phyloP scores from a whole-genome alignment of 108 stramenopile species.

The Pseudonitzschia pungens region DNA sequence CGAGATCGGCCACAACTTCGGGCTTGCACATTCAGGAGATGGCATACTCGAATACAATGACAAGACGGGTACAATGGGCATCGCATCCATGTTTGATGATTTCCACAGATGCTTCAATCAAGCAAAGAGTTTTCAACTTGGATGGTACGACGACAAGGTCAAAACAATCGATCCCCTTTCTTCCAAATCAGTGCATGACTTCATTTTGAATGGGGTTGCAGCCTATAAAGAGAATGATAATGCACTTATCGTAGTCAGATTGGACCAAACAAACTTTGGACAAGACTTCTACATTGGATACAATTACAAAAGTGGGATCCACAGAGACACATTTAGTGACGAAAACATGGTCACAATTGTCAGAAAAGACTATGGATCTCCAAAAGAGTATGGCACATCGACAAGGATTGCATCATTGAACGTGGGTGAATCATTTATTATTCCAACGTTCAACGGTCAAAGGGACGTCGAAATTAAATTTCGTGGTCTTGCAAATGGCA shows the following conservation, averaged over 20 bases:
- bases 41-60: constrained; percentile 55
- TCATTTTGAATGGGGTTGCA: background rate
- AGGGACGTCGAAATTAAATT: background rate
- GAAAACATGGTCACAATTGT: background rate
- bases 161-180: background rate
- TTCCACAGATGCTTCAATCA: too few relatives aligned
- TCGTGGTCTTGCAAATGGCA: background rate
- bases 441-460: background rate
- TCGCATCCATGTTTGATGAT: background rate
- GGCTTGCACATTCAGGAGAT: constrained; percentile 50
- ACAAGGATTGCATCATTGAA: background rate
- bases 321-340: background rate
- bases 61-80: constrained; percentile 38
- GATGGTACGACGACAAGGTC: constrained; percentile 4
- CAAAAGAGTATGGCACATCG: background rate
- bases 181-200: background rate
- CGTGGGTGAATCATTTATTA: background rate
- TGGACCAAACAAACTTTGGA: background rate
- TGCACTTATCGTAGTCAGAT: background rate
- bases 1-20: constrained; percentile 68
- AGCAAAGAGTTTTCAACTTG: background rate
- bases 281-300: background rate
- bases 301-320: background rate
- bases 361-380: background rate
- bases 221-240: background rate